Conservation (phyloP, 192 early-diverging fungal species). For the Backusella tuberculispora region DNA sequence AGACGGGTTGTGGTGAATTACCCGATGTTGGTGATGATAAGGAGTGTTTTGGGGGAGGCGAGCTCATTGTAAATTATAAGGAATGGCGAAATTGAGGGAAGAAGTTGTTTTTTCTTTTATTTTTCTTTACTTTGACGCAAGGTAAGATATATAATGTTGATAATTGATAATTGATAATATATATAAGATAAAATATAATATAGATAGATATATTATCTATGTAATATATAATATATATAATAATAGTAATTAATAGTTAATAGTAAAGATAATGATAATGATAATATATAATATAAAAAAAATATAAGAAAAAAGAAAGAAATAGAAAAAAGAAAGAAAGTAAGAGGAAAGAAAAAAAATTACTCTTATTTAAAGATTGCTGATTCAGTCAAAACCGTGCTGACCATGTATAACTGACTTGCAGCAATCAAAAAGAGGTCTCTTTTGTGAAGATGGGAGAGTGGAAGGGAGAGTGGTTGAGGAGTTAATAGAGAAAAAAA, state of each 20-base stretch:
- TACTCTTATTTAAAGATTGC: constrained; percentile 5
- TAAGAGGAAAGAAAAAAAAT: not conserved
- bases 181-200: not conserved
- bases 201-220: too few species aligned
- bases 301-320: not conserved
- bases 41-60: constrained; percentile 37
- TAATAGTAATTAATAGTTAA: not conserved
- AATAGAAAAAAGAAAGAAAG: not conserved
- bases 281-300: too few species aligned
- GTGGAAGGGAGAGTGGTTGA: not conserved
- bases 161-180: not conserved
- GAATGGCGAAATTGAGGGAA: not conserved
- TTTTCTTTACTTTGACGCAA: not conserved
- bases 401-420: constrained; percentile 12
- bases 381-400: constrained; percentile 1
- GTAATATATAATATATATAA: not conserved
- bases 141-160: too few species aligned
- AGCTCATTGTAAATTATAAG: constrained; percentile 18
- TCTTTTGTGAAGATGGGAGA: not conserved
- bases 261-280: too few species aligned
- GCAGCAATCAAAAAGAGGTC: not conserved
- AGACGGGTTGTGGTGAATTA: constrained; percentile 16
- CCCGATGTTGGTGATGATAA: constrained; percentile 32
- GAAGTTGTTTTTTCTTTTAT: not conserved
- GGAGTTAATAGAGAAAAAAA: not conserved